Evolutionary conservation across 768 basidiomycete species (phyloP).

Genomic region (Coprinopsis cinerea): DNA sequence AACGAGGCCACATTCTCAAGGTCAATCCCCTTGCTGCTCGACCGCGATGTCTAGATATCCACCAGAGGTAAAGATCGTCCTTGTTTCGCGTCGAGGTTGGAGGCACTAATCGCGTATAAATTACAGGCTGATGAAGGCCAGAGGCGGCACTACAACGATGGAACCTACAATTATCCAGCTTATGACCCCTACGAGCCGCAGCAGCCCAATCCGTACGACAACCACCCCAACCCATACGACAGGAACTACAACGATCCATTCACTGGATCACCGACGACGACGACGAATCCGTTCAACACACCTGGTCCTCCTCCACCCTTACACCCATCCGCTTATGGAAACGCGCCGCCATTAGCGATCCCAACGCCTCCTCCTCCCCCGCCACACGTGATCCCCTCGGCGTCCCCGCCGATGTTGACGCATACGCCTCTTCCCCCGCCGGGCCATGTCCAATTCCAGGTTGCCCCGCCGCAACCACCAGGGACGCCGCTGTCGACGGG

Average conservation of each 20-base stretch:
- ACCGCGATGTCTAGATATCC: not conserved
- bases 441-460: conserved; percentile 7
- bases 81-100: not conserved
- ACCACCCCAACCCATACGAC: no score
- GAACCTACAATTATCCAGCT: conserved; percentile 37
- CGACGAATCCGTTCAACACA: conserved; percentile 19
- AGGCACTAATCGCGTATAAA: not conserved
- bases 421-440: conserved; percentile 15
- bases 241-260: conserved; percentile 34
- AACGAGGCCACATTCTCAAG: no score
- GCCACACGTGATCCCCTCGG: conserved; percentile 9
- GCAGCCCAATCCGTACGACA: conserved; percentile 22
- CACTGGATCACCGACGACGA: conserved; percentile 26
- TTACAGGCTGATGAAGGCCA: conserved; percentile 59
- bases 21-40: no score
- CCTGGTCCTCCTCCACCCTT: conserved; percentile 17
- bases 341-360: conserved; percentile 10
- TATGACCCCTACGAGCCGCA: conserved; percentile 11
- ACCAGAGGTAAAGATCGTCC: not conserved
- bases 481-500: conserved; percentile 12
- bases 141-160: conserved; percentile 60
- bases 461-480: conserved; percentile 10
- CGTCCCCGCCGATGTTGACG: conserved; percentile 16
- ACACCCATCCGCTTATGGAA: conserved; percentile 19
- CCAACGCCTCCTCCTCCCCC: conserved; percentile 17